Conservation (phyloP, 768 basidiomycete genomes). For the Termitomyces sp. region DNA sequence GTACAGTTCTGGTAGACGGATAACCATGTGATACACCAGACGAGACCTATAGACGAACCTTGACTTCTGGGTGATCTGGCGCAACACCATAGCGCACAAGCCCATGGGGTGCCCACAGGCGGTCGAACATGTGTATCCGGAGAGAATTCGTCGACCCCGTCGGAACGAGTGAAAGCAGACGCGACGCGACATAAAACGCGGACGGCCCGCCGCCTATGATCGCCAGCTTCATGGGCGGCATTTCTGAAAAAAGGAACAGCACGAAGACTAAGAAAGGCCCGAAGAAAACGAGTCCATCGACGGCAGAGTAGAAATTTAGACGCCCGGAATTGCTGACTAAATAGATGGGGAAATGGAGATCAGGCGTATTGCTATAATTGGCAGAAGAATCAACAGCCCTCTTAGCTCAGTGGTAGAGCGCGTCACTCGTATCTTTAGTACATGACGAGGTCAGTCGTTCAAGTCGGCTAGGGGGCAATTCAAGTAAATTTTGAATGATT, state of each 20-base stretch:
- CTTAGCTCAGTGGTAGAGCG: constrained; percentile 37
- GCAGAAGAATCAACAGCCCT: constrained; percentile 1
- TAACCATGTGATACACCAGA: background rate
- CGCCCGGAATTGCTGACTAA: background rate
- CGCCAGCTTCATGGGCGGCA: constrained; percentile 62
- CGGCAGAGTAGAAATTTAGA: background rate
- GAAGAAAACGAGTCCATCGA: background rate
- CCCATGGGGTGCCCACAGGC: constrained; percentile 92
- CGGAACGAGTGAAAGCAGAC: constrained; percentile 66
- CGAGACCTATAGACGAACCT: constrained; percentile 38
- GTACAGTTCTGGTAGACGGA: constrained; percentile 73
- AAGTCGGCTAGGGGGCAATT: constrained; percentile 9
- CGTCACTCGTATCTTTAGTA: constrained; percentile 18
- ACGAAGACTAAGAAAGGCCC: background rate
- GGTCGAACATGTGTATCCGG: constrained; percentile 85
- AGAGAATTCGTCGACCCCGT: constrained; percentile 11
- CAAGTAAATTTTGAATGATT: no score
- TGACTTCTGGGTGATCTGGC: constrained; percentile 98
- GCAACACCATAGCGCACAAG: constrained; percentile 95
- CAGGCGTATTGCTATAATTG: background rate
- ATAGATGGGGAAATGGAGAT: background rate
- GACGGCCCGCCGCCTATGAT: constrained; percentile 94
- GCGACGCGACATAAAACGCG: constrained; percentile 91
- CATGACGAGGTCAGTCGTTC: constrained; percentile 8
- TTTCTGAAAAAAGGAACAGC: background rate